These are phyloP conservation scores for Cercospora beticola DNA, from an alignment of 2,329 filamentous ascomycete species.

Conservation along the genomic window DNA sequence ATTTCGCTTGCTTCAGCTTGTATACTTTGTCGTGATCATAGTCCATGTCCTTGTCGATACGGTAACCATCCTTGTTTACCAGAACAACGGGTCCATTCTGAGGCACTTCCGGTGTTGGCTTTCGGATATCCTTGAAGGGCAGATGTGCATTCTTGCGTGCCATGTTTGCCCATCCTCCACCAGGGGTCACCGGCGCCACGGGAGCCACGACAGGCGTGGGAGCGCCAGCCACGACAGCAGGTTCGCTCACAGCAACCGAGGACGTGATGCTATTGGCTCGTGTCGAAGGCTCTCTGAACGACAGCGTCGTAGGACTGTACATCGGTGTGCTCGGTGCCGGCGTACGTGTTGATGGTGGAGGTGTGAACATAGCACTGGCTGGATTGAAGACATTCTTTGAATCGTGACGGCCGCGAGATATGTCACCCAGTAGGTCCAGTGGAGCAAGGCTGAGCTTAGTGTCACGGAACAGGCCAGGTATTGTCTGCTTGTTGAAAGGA, in stretches of 20 bases:
- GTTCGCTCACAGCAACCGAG: constrained; percentile 25
- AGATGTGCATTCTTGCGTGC: constrained; percentile 21
- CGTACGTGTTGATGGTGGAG: constrained; percentile 19
- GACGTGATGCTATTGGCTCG: constrained; percentile 26
- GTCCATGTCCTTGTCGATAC: constrained; percentile 55
- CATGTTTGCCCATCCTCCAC: constrained; percentile 26
- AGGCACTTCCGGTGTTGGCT: constrained; percentile 13
- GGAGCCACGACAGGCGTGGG: neutral
- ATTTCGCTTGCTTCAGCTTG: constrained; percentile 61
- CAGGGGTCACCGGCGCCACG: neutral
- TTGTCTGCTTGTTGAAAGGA: constrained; percentile 53
- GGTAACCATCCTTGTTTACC: constrained; percentile 60
- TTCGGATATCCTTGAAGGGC: constrained; percentile 25
- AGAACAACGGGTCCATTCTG: constrained; percentile 41
- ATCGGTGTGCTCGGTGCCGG: constrained; percentile 21
- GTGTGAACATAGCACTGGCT: constrained; percentile 33
- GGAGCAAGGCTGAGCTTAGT: constrained; percentile 44
- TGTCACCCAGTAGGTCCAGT: constrained; percentile 30
- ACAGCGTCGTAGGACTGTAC: constrained; percentile 18
- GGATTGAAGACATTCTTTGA: constrained; percentile 32
- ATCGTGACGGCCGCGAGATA: constrained; percentile 31
- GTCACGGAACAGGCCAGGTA: constrained; percentile 56
- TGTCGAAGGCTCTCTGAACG: constrained; percentile 18
- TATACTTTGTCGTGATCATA: constrained; percentile 58
- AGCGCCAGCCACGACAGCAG: constrained; percentile 7